These are phyloP conservation scores for Lizanozyma gosingica DNA, from an alignment of 1,139 yeast species.

Conservation along the genomic window DNA sequence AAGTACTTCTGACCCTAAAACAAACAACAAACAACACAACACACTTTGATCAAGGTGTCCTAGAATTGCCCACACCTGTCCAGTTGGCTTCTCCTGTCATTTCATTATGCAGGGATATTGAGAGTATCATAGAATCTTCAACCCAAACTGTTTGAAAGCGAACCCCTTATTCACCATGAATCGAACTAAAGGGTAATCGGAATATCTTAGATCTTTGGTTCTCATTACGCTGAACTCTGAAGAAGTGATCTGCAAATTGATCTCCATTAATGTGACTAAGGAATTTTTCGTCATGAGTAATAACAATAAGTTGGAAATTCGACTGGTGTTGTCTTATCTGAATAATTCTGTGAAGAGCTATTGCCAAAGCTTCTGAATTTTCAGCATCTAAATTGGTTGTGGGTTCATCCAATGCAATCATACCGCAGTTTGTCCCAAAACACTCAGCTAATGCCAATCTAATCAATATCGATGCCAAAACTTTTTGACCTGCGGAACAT, in stretches of 20 bases:
- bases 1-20: slow-evolving; percentile 2
- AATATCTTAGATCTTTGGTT: slow-evolving; percentile 68
- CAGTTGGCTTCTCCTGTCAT: not conserved
- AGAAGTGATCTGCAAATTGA: slow-evolving; percentile 83
- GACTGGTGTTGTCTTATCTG: slow-evolving; percentile 66
- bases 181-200: slow-evolving; percentile 33
- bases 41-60: not conserved
- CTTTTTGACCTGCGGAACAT: slow-evolving; percentile 97
- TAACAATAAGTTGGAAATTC: slow-evolving; percentile 89
- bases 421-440: slow-evolving; percentile 91
- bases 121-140: not conserved
- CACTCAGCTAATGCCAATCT: slow-evolving; percentile 92
- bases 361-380: slow-evolving; percentile 82
- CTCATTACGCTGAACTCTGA: slow-evolving; percentile 71
- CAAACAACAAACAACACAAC: not conserved
- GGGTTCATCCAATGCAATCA: slow-evolving; percentile 95
- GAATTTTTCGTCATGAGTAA: slow-evolving; percentile 93
- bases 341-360: slow-evolving; percentile 68
- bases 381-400: slow-evolving; percentile 91
- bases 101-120: not conserved
- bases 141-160: not conserved
- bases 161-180: slow-evolving; percentile 21
- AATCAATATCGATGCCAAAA: slow-evolving; percentile 83
- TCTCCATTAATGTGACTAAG: slow-evolving; percentile 78
- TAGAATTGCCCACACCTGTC: not conserved